Conservation (phyloP, 441 rosid genomes). For the Pelargonium myrrhifolium region DNA sequence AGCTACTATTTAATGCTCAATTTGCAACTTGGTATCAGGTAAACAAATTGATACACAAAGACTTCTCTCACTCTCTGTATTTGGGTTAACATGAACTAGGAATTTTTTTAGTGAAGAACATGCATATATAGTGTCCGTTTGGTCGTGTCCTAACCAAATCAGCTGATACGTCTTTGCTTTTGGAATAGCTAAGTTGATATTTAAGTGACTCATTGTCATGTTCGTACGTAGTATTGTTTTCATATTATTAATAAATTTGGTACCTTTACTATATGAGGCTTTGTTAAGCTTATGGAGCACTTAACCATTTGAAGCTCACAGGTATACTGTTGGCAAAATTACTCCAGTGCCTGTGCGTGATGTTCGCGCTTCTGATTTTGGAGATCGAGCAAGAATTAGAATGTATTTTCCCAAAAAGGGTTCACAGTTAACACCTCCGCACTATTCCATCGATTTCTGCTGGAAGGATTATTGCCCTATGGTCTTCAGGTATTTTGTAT, state of each 20-base stretch:
- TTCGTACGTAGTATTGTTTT: too few species aligned
- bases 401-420: constrained; percentile 87
- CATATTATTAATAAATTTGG: too few species aligned
- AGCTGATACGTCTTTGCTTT: too few species aligned
- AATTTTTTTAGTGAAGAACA: too few species aligned
- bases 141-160: too few species aligned
- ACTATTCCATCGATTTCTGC: constrained; percentile 69
- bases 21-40: constrained; percentile 98
- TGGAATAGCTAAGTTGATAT: too few species aligned
- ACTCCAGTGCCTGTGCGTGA: constrained; percentile 88
- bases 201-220: too few species aligned
- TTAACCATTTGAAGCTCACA: constrained; percentile 45
- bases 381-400: constrained; percentile 81
- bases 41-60: constrained; percentile 17
- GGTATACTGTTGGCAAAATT: constrained; percentile 95
- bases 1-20: constrained; percentile 78
- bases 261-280: too few species aligned
- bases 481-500: constrained; percentile 75
- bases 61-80: background rate
- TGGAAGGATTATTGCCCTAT: constrained; percentile 99
- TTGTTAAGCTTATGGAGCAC: constrained; percentile 11
- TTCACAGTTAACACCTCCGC: constrained; percentile 88
- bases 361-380: constrained; percentile 83
- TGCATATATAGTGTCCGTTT: too few species aligned
- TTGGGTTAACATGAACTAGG: too few species aligned